Base-by-base conservation (phyloP, 1,284 basidiomycete species). In the Austroboletus niveus region DNA sequence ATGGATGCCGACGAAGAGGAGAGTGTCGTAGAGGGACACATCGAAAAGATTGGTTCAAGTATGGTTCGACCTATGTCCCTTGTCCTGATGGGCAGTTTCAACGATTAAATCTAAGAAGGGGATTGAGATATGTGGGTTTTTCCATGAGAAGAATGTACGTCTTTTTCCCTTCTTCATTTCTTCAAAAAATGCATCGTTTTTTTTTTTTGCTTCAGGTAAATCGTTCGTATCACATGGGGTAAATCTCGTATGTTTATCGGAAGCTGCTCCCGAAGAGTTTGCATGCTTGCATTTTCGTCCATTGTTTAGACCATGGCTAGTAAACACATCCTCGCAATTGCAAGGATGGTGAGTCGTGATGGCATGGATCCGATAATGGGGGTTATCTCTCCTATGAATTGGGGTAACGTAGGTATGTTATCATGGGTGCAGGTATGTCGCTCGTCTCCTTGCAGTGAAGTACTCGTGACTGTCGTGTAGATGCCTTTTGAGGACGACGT, bases 401-500 rank as follows among this genome's bases (percentile, higher is more conserved):
- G 84, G 58, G 79, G 83, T 2, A 77, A 82, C 34, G 78, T 89
- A 8, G 91, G 95, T 58, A 89, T 84, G 65, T 75, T 95, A 57
- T 76, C 92, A 47, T 95, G 89, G 89, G 80, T 83, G 22, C 85
- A 87, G 73, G 92, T 91, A 60, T 47, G 74, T 62, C 8, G 27
- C 27, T 48, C 42, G 8, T 11, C 51, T n/a, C 29, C 44, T 24
- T 29, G 4, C 17, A 27, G 24, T 14, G 9, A 29, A 35, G 11
- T 34, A 22, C 34, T 49, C 8, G 31, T 53, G 2, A 30, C 8
- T 11, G 1, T 48, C 49, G 52, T 56, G 8, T 61, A 95, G 88
- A 84, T 97, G 76, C 96, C 96, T 0, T 98, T 98, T 64, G 91
- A 93, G 4, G 94, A 98, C 63, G 96, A 99, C 62, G 76, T 95